These are phyloP conservation scores for Arthroderma sp. DNA, from an alignment of 2,329 filamentous ascomycete genomes.

Conservation along the genomic window DNA sequence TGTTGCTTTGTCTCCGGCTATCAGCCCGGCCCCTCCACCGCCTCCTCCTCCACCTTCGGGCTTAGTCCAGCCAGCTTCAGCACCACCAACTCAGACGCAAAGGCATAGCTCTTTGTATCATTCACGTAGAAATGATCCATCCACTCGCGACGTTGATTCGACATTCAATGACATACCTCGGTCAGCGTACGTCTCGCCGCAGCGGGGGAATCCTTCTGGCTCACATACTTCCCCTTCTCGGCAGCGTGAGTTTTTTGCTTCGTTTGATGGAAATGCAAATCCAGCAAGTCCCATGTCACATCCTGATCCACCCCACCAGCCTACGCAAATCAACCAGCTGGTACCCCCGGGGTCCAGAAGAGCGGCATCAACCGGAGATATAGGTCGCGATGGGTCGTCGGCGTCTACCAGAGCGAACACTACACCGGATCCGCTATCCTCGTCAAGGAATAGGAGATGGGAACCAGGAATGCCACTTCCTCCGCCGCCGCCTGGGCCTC, in stretches of 20 bases:
- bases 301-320: not conserved
- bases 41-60: conserved; percentile 1
- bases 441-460: conserved; percentile 24
- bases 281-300: not conserved
- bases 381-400: conserved; percentile 23
- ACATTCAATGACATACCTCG: no score
- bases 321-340: not conserved
- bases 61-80: no score
- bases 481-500: conserved; percentile 34
- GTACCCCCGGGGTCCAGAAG: conserved; percentile 28
- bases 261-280: not conserved
- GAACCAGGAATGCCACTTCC: conserved; percentile 34
- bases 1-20: conserved; percentile 2
- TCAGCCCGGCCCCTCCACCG: conserved; percentile 2
- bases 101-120: no score
- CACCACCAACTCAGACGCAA: no score
- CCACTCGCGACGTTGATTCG: no score
- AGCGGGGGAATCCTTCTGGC: no score
- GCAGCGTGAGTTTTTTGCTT: no score
- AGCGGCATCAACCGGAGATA: conserved; percentile 33
- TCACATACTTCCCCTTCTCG: no score
- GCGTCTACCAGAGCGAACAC: conserved; percentile 22
- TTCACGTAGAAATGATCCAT: no score
- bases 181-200: no score
- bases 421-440: conserved; percentile 10